These are phyloP conservation scores for Trichoderma brevicompactum DNA, from an alignment of 2,329 filamentous ascomycete species.

Conservation along the genomic window DNA sequence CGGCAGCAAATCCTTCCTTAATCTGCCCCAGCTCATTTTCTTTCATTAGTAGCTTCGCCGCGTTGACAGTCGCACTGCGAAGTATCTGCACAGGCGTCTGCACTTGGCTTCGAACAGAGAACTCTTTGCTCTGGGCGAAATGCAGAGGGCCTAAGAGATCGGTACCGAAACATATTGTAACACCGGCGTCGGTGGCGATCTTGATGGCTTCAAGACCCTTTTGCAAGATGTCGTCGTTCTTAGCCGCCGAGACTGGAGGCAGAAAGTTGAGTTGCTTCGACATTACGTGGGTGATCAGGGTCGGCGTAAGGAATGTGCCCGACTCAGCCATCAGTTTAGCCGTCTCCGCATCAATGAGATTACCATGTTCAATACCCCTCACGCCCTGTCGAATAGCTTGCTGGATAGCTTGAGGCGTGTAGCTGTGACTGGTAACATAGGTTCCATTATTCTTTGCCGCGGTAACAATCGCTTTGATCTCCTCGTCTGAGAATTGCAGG, in stretches of 20 bases:
- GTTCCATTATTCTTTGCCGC: slow-evolving; percentile 54
- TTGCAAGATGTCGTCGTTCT: slow-evolving; percentile 55
- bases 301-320: slow-evolving; percentile 56
- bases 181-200: slow-evolving; percentile 55
- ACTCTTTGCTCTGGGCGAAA: slow-evolving; percentile 40
- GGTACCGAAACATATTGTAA: slow-evolving; percentile 59
- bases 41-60: slow-evolving; percentile 53
- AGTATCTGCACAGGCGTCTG: slow-evolving; percentile 35
- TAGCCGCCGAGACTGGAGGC: slow-evolving; percentile 48
- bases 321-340: slow-evolving; percentile 55
- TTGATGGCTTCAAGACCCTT: slow-evolving; percentile 51
- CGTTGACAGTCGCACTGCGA: slow-evolving; percentile 48
- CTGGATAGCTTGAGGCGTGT: slow-evolving; percentile 57
- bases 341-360: slow-evolving; percentile 46
- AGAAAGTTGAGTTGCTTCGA: slow-evolving; percentile 51
- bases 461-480: slow-evolving; percentile 58
- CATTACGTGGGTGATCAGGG: slow-evolving; percentile 52
- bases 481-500: slow-evolving; percentile 59
- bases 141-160: slow-evolving; percentile 40
- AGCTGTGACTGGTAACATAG: slow-evolving; percentile 62
- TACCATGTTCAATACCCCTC: slow-evolving; percentile 55
- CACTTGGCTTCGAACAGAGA: slow-evolving; percentile 36
- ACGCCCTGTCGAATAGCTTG: slow-evolving; percentile 61
- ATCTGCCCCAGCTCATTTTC: slow-evolving; percentile 54
- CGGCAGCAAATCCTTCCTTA: slow-evolving; percentile 54